Percentiles rank a stretch among this genome's conserved stretches.
These are phyloP conservation scores for Teratosphaeria gauchensis DNA, from an alignment of 2,329 filamentous ascomycete species.

Conservation along the genomic window DNA sequence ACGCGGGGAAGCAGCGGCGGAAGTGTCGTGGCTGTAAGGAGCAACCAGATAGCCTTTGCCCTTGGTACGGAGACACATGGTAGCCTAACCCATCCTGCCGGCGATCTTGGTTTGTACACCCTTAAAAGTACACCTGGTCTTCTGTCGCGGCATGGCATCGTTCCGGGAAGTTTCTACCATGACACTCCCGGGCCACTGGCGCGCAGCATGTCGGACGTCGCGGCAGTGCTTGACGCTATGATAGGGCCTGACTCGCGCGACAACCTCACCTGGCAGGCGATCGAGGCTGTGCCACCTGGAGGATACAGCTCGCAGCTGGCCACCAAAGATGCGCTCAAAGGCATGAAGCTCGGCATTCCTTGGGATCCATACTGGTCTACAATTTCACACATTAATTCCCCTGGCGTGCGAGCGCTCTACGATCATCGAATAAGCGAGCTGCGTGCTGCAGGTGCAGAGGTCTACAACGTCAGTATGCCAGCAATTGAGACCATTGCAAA, in stretches of 20 bases:
- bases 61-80: not conserved
- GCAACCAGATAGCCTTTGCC: not conserved
- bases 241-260: not conserved
- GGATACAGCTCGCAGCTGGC: slow-evolving; percentile 51
- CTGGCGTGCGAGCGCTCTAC: not conserved
- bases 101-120: not conserved
- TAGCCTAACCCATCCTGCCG: not conserved
- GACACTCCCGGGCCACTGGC: not conserved
- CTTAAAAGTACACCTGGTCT: not conserved
- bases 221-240: not conserved
- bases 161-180: not conserved
- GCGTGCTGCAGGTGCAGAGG: not conserved
- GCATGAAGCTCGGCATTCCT: not conserved
- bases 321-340: not conserved
- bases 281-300: slow-evolving; percentile 30
- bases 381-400: not conserved
- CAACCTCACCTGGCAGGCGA: not conserved
- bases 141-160: not conserved
- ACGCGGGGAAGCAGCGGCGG: not conserved
- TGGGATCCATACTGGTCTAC: not conserved
- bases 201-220: not conserved
- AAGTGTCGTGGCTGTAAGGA: not conserved
- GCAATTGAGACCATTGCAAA: not conserved
- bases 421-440: not conserved
- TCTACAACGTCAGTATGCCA: not conserved